Evolutionary conservation across 2,329 filamentous ascomycete genomes (phyloP).

Genomic region (Colletotrichum ledebouriae): DNA sequence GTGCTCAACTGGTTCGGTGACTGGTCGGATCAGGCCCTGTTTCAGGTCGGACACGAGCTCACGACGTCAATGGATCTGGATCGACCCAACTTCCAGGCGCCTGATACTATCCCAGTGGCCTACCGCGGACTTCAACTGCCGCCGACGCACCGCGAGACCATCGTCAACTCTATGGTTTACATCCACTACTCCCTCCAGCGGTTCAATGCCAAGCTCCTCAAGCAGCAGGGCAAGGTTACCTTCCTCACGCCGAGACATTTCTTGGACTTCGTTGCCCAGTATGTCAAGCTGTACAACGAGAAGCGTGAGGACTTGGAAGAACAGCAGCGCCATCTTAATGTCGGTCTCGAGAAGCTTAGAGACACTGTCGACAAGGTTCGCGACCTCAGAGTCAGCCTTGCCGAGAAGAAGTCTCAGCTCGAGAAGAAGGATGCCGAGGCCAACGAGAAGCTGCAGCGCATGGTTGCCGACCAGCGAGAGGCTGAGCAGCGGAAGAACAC

Average conservation of each 20-base stretch:
- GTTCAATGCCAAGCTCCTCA: constrained; percentile 89
- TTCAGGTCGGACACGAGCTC: constrained; percentile 96
- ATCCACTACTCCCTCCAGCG: constrained; percentile 94
- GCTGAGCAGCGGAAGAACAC: constrained; percentile 91
- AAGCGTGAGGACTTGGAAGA: constrained; percentile 99
- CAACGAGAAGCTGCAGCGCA: constrained; percentile 96
- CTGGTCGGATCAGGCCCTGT: constrained; percentile 98
- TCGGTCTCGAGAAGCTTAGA: constrained; percentile 95
- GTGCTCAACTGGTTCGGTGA: constrained; percentile 99
- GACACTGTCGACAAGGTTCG: constrained; percentile 98
- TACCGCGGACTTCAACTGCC: constrained; percentile 89
- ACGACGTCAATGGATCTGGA: constrained; percentile 98
- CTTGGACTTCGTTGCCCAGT: constrained; percentile 97
- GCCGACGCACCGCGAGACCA: constrained; percentile 88
- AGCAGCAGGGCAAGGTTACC: constrained; percentile 92
- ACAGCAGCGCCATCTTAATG: constrained; percentile 97
- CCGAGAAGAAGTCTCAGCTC: constrained; percentile 93
- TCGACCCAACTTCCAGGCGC: constrained; percentile 84
- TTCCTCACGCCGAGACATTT: constrained; percentile 97
- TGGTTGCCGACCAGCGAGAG: constrained; percentile 96
- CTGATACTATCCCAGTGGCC: constrained; percentile 92
- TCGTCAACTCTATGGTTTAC: constrained; percentile 99
- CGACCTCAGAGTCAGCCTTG: constrained; percentile 89
- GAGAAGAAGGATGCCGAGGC: constrained; percentile 95
- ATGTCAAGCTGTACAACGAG: constrained; percentile 96